A percentile compares a stretch with the other conserved stretches of the same genome.
Conservation (phyloP, 202 grass and related monocot genomes). For the Eragrostis tef region DNA sequence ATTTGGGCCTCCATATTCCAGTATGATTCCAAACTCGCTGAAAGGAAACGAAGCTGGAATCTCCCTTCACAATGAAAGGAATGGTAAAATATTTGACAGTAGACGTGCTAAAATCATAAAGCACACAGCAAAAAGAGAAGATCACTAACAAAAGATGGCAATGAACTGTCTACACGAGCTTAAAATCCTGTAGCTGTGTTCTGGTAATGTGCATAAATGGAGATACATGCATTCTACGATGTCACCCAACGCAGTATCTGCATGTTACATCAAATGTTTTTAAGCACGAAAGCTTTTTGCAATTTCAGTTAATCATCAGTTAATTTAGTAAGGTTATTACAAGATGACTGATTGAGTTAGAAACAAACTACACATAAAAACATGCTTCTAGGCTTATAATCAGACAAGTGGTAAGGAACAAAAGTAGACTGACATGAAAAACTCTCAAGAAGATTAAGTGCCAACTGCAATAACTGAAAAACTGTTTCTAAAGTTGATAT, state of each 20-base stretch:
- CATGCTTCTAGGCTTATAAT: constrained; percentile 9
- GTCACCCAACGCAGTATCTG: constrained; percentile 9
- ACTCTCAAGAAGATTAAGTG: constrained; percentile 23
- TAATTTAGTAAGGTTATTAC: background rate
- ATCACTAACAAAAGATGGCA: background rate
- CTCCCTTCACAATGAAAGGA: constrained; percentile 53
- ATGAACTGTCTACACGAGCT: background rate
- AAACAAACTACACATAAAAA: background rate
- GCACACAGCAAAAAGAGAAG: background rate
- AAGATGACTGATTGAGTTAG: constrained; percentile 28
- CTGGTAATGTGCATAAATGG: background rate
- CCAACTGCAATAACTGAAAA: constrained; percentile 7
- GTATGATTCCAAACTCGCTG: constrained; percentile 58
- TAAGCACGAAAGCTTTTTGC: constrained; percentile 1
- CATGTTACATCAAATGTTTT: background rate
- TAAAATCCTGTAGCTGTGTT: background rate
- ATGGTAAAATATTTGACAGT: constrained; percentile 37
- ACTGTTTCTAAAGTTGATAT: constrained; percentile 41
- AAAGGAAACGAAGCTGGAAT: constrained; percentile 73
- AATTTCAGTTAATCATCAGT: constrained; percentile 21
- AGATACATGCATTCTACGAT: constrained; percentile 8
- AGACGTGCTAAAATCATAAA: constrained; percentile 35
- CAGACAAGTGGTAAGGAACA: constrained; percentile 25
- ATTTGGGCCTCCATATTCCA: constrained; percentile 77
- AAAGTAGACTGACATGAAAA: constrained; percentile 33